Evolutionary conservation across 805 yeast species (phyloP).

Genomic region (Torulaspora maleeae): DNA sequence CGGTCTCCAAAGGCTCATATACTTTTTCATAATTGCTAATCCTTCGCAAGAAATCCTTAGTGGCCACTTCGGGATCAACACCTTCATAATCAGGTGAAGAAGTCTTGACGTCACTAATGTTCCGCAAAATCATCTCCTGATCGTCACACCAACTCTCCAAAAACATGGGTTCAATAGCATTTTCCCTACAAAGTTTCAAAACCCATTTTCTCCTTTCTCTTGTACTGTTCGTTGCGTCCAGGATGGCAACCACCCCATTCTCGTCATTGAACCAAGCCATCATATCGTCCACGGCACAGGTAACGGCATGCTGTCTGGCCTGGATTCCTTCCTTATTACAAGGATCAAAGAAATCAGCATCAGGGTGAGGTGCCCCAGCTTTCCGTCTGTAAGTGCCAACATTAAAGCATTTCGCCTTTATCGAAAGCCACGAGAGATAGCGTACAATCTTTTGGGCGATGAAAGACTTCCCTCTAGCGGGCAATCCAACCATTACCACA

Average conservation of each 20-base stretch:
- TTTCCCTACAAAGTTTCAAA: slow-evolving; percentile 53
- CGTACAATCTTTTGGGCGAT: slow-evolving; percentile 93
- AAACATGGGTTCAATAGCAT: slow-evolving; percentile 82
- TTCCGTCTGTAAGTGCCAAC: slow-evolving; percentile 82
- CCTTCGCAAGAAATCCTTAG: slow-evolving; percentile 64
- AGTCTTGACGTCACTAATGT: slow-evolving; percentile 80
- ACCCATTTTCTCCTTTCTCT: slow-evolving; percentile 62
- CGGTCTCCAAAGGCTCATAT: slow-evolving; percentile 70
- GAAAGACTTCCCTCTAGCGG: slow-evolving; percentile 90
- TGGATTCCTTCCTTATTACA: slow-evolving; percentile 59
- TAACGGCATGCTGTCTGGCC: slow-evolving; percentile 64
- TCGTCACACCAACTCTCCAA: slow-evolving; percentile 91
- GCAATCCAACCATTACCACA: slow-evolving; percentile 84
- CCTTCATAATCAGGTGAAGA: slow-evolving; percentile 78
- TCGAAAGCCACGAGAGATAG: slow-evolving; percentile 87
- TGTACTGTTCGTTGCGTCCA: slow-evolving; percentile 92
- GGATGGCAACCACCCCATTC: slow-evolving; percentile 82
- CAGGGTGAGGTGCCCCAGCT: slow-evolving; percentile 44
- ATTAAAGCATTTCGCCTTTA: slow-evolving; percentile 80
- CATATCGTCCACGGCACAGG: slow-evolving; percentile 71
- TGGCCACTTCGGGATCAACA: slow-evolving; percentile 65
- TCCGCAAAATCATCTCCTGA: slow-evolving; percentile 67
- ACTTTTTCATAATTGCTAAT: slow-evolving; percentile 67
- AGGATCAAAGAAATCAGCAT: slow-evolving; percentile 75
- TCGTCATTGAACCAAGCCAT: slow-evolving; percentile 79